Conservation (phyloP, 2,329 filamentous ascomycete species). For the Talaromyces sp. region DNA sequence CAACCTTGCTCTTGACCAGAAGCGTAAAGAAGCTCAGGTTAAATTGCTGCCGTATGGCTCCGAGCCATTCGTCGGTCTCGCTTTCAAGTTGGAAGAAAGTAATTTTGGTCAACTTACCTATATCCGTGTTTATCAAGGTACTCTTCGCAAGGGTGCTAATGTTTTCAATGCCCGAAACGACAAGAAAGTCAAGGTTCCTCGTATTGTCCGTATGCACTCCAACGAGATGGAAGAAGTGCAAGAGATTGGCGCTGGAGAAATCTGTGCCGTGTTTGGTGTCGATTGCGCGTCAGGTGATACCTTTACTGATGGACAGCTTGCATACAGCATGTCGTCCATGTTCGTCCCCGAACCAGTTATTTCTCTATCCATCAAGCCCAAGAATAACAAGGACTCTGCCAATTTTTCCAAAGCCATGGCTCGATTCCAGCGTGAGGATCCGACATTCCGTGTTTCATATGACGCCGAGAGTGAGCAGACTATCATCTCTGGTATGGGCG, state of each 20-base stretch:
- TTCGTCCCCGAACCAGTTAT: constrained; percentile 96
- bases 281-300: constrained; percentile 98
- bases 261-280: constrained; percentile 96
- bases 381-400: constrained; percentile 83
- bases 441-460: constrained; percentile 92
- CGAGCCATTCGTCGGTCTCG: constrained; percentile 88
- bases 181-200: constrained; percentile 94
- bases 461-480: constrained; percentile 92
- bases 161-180: constrained; percentile 91
- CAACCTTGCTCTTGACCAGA: constrained; percentile 83
- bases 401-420: constrained; percentile 99
- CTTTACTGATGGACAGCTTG: constrained; percentile 88
- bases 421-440: constrained; percentile 96
- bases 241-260: constrained; percentile 93
- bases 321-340: constrained; percentile 97
- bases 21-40: constrained; percentile 72
- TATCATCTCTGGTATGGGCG: constrained; percentile 97
- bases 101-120: constrained; percentile 98
- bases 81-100: constrained; percentile 98
- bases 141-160: constrained; percentile 79
- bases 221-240: constrained; percentile 98
- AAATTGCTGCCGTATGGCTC: constrained; percentile 91
- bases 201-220: constrained; percentile 98
- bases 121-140: constrained; percentile 95
- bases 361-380: constrained; percentile 94